Base-by-base conservation (phyloP, 768 basidiomycete species). In the Termitomyces sp. region DNA sequence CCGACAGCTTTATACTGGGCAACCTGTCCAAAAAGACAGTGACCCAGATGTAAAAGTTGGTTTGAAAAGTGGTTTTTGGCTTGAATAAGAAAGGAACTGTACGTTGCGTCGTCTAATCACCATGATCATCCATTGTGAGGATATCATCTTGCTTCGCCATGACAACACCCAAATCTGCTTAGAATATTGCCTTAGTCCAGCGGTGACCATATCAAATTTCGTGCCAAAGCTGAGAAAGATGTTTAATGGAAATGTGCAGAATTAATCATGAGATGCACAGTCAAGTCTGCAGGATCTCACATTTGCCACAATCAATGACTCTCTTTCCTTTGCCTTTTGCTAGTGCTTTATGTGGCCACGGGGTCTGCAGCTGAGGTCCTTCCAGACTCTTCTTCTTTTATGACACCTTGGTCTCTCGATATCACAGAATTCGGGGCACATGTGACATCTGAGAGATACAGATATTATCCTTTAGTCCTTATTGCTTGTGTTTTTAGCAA, bases 1-100 rank as follows among this genome's bases (percentile, higher is more conserved):
- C 1, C 55, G 63, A 56, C 59, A 64, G 20, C 61, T 66, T 48
- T 60, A 64, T 54, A 60, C 63, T n/a, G 61, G 63, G 32, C 62
- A 66, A 13, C 49, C 63, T n/a, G 58, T 57, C 12, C 56, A 61
- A 42, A 63, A 58, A 58, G 61, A 63, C 18, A 36, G 52, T 20
- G 53, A 60, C 32, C 52, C 53, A 26, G 62, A 63, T 22, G 41
- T 47, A 31, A 56, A 53, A 24, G 42, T 46, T 58, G 29, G 51
- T 58, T 14, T 57, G 42, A 53, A 36, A 22, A 36, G 24, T n/a
- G 18, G 39, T 12, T 16, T 2, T n/a, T n/a, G 46, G 18, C 27
- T n/a, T 18, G 49, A 26, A 27, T 8, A 26, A 10, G 13, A 41
- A 41, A 27, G 34, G 20, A 39, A 18, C 3, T 22, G 31, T 29